Percentiles rank a stretch among this genome's conserved stretches.
phyloP scores from a whole-genome alignment of 139 green algal genomes.

The Klebsormidium nitens region DNA sequence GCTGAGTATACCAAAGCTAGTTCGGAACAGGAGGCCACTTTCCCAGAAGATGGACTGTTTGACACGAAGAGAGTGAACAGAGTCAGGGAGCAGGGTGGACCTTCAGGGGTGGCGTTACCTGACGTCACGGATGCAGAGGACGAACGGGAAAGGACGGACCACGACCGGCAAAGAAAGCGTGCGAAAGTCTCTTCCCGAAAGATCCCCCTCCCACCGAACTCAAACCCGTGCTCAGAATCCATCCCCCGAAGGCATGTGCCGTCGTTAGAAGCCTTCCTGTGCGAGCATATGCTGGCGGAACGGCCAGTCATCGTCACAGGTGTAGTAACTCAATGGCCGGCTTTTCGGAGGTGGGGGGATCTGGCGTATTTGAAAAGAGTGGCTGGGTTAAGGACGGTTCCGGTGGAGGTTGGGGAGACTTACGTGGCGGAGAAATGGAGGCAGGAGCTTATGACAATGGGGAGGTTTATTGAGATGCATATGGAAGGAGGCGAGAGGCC shows the following conservation, averaged over 20 bases:
- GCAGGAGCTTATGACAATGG: slow-evolving; percentile 75
- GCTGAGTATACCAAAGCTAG: too few species aligned
- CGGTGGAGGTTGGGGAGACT: slow-evolving; percentile 72
- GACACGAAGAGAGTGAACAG: too few species aligned
- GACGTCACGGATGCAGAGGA: too few species aligned
- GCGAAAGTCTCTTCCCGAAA: too few species aligned
- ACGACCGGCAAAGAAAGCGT: too few species aligned
- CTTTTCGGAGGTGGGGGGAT: slow-evolving; percentile 62
- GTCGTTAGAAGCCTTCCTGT: slow-evolving; percentile 23
- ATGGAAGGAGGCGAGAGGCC: slow-evolving; percentile 17
- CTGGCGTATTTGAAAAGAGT: slow-evolving; percentile 58
- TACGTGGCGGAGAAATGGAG: slow-evolving; percentile 78
- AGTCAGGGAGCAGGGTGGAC: too few species aligned
- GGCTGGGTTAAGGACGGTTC: slow-evolving; percentile 74
- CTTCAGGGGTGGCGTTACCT: too few species aligned
- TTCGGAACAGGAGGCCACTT: too few species aligned
- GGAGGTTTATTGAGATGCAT: slow-evolving; percentile 64
- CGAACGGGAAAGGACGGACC: too few species aligned
- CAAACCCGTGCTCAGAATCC: neutral
- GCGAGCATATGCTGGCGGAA: slow-evolving; percentile 13
- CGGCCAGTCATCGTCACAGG: slow-evolving; percentile 37
- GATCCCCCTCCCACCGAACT: too few species aligned
- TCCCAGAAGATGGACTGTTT: too few species aligned
- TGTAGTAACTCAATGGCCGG: slow-evolving; percentile 72
- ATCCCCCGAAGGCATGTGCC: slow-evolving; percentile 9